Base-by-base conservation (phyloP, 805 yeast genomes). In the Pichia paraexigua region DNA sequence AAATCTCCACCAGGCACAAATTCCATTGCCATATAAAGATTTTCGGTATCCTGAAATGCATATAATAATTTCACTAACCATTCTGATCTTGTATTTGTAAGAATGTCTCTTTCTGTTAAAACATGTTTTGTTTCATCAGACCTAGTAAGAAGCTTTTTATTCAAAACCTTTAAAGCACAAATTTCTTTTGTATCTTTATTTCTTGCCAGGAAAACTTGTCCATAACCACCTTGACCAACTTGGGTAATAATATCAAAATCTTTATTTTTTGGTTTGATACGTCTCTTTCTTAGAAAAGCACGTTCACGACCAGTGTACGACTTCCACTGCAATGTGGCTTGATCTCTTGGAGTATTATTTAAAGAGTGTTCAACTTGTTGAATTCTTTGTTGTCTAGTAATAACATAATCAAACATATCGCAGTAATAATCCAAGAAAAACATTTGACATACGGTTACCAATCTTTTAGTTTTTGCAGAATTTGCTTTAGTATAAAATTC, bases 1-100 rank as follows among this genome's bases (percentile, higher is more conserved):
- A 88, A 94, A 66, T 94, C 99, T 49, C 99, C 99, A 53, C 99
- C 99, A 10, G 99, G 97, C n/a, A 94, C 99, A 68, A 87, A 94
- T 67, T 94, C 99, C 99, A 94, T 94, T 2, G 99, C 99, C 63
- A 94, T 74, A 61, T 88, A 94, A 30, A 94, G 87, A 63, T 86
- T 87, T 55, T 87, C 91, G 0, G 83, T 69, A 69, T 94, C 98
- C 68, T 94, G 99, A 71, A 94, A 94, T 2, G 98, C 97, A 66
- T 94, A 94, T 53, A 89, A 75, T 47, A 94, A 74, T 68, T 90
- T 90, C 41, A 94, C 99, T 40, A 94, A 74, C 99, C 99, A 94
- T 54, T 90, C 96, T 47, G 92, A 82, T 66, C 97, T 78, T 2
- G 97, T 89, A 40, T 94, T 92, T n/a, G 98, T 92, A 60, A 94